These are phyloP conservation scores for Parasarocladium wereldwijsianum DNA, from an alignment of 2,329 filamentous ascomycete genomes.

Conservation along the genomic window DNA sequence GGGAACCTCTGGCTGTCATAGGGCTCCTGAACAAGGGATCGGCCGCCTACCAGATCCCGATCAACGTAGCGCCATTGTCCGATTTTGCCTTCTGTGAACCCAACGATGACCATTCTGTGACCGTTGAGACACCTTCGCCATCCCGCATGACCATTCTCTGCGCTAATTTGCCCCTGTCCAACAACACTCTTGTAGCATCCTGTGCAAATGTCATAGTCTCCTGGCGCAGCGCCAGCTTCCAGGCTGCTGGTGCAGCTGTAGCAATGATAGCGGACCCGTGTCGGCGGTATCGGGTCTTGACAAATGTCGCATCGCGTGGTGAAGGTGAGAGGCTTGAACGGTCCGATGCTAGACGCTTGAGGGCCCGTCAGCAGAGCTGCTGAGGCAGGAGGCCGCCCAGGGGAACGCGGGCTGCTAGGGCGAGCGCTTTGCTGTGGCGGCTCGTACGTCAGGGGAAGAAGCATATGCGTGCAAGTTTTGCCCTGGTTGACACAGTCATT, in stretches of 20 bases:
- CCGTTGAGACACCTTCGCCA: slow-evolving; percentile 72
- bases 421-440: slow-evolving; percentile 19
- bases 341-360: slow-evolving; percentile 28
- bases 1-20: slow-evolving; percentile 19
- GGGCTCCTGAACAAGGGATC: slow-evolving; percentile 47
- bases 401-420: slow-evolving; percentile 24
- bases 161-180: slow-evolving; percentile 46
- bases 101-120: slow-evolving; percentile 73
- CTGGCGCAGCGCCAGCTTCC: slow-evolving; percentile 32
- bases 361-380: slow-evolving; percentile 33
- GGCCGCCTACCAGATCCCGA: slow-evolving; percentile 64
- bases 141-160: slow-evolving; percentile 62
- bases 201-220: slow-evolving; percentile 79
- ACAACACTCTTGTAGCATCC: slow-evolving; percentile 62
- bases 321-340: slow-evolving; percentile 57
- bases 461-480: slow-evolving; percentile 63
- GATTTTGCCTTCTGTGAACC: slow-evolving; percentile 54
- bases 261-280: slow-evolving; percentile 65
- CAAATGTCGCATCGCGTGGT: slow-evolving; percentile 70
- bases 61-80: slow-evolving; percentile 55
- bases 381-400: slow-evolving; percentile 29
- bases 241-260: slow-evolving; percentile 47
- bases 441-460: slow-evolving; percentile 61
- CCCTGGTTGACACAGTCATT: slow-evolving; percentile 76
- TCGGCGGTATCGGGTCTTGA: slow-evolving; percentile 53